Conservation (phyloP, 331 rosid genomes). For the Rhamnella rubrinervis region DNA sequence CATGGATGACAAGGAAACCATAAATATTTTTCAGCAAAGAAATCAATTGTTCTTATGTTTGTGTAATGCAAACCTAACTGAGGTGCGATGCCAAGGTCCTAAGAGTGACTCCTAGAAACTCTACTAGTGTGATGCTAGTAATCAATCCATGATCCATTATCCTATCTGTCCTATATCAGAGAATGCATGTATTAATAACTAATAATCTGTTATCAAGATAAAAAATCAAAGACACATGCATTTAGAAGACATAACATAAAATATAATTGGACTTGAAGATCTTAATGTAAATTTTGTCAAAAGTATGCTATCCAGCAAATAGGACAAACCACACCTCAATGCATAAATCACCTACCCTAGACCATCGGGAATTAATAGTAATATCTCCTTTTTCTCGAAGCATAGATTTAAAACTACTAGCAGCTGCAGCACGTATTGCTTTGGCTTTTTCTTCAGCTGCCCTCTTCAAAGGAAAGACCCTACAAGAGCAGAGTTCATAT, state of each 20-base stretch:
- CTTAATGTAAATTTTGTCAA: background rate
- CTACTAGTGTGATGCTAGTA: too few species aligned
- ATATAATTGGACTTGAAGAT: background rate
- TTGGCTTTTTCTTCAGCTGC: constrained; percentile 86
- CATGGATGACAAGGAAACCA: too few species aligned
- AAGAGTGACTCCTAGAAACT: too few species aligned
- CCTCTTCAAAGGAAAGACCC: constrained; percentile 85
- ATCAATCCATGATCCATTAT: too few species aligned
- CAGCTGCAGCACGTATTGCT: constrained; percentile 64
- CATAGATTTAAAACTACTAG: constrained; percentile 73
- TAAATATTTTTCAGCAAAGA: too few species aligned
- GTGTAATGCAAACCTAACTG: too few species aligned
- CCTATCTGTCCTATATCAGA: too few species aligned
- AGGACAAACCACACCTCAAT: constrained; percentile 16
- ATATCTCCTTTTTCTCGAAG: constrained; percentile 80
- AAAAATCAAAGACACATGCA: background rate
- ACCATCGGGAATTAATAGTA: constrained; percentile 85
- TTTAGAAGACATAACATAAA: background rate
- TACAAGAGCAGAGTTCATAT: constrained; percentile 37
- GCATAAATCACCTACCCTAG: constrained; percentile 63
- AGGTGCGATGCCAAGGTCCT: too few species aligned
- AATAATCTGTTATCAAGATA: background rate
- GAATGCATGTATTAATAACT: too few species aligned
- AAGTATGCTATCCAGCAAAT: constrained; percentile 11
- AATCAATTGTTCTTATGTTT: too few species aligned